phyloP scores from a whole-genome alignment of 1,139 yeast species.

The Candida dubliniensis region DNA sequence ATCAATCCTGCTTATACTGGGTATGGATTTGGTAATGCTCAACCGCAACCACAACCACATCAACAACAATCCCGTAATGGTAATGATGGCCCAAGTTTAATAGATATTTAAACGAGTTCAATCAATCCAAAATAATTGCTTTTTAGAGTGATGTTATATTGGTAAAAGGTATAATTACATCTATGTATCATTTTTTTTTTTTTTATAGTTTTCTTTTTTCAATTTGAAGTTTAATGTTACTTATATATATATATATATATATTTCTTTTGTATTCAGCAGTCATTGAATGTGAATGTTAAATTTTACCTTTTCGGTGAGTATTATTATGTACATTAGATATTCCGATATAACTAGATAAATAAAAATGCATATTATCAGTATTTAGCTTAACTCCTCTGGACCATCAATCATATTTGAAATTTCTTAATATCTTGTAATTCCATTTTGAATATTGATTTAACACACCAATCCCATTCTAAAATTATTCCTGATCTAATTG shows the following conservation, averaged over 20 bases:
- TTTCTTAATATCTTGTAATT: slow-evolving; percentile 26
- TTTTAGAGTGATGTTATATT: neutral
- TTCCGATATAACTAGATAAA: no score
- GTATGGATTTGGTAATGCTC: slow-evolving; percentile 85
- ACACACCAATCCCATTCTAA: slow-evolving; percentile 76
- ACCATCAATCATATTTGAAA: slow-evolving; percentile 21
- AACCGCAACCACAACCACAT: slow-evolving; percentile 28
- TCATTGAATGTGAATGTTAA: no score
- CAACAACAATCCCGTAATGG: slow-evolving; percentile 33
- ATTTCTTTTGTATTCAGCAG: no score
- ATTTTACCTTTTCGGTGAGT: no score
- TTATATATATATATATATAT: no score
- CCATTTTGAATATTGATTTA: slow-evolving; percentile 53
- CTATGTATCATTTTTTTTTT: no score
- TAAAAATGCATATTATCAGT: no score
- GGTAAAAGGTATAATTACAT: neutral
- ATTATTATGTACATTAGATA: no score
- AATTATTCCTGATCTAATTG: slow-evolving; percentile 24
- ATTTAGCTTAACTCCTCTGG: no score
- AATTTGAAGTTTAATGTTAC: no score
- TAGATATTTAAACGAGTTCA: slow-evolving; percentile 35
- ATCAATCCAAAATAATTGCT: no score
- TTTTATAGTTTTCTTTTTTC: no score
- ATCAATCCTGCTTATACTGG: slow-evolving; percentile 66
- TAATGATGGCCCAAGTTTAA: slow-evolving; percentile 48